These are phyloP conservation scores for Hysterium pulicare DNA, from an alignment of 2,329 filamentous ascomycete species.

Conservation along the genomic window DNA sequence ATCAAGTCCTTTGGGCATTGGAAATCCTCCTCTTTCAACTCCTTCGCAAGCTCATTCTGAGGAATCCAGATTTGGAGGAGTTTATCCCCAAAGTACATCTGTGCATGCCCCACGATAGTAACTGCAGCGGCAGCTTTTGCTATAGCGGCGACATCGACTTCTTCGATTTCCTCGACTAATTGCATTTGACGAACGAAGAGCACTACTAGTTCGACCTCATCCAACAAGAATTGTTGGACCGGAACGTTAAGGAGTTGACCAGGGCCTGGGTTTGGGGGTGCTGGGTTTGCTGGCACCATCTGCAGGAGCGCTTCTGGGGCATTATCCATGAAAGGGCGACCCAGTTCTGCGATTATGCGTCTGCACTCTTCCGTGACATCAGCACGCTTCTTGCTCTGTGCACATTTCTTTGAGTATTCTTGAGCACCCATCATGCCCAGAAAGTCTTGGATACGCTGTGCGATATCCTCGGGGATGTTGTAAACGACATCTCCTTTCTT, in stretches of 20 bases:
- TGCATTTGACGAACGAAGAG: conserved; percentile 5
- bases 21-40: conserved; percentile 11
- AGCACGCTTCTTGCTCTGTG: conserved; percentile 2
- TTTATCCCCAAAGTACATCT: conserved; percentile 3
- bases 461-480: conserved; percentile 5
- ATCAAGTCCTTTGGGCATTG: conserved; percentile 11
- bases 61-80: conserved; percentile 7
- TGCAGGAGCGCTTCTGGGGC: conserved; percentile 4
- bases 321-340: neutral
- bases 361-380: conserved; percentile 5
- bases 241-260: conserved; percentile 7
- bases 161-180: no score
- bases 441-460: conserved; percentile 8
- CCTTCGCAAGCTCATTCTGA: conserved; percentile 1
- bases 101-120: conserved; percentile 4
- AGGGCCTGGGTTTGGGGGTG: conserved; percentile 1
- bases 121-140: neutral
- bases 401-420: no score
- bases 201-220: neutral
- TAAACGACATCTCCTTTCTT: conserved; percentile 12
- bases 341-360: neutral
- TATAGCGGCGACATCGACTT: neutral
- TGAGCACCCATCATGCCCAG: conserved; percentile 8
- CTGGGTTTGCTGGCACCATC: conserved; percentile 2
- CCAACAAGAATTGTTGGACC: conserved; percentile 1